Evolutionary conservation across 2,329 filamentous ascomycete species (phyloP).

Genomic region (Xylaria sp.): DNA sequence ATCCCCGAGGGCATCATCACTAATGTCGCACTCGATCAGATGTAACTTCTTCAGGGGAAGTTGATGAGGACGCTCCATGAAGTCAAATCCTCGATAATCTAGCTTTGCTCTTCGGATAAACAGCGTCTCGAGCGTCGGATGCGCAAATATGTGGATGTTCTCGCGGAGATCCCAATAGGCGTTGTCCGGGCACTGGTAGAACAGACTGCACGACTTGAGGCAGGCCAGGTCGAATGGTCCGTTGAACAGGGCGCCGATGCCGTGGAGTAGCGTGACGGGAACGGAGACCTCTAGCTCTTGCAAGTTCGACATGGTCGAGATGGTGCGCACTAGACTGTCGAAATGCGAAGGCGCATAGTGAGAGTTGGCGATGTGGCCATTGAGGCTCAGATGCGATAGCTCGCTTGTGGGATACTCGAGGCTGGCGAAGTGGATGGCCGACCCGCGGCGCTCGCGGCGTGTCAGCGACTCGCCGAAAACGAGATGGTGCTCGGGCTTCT

Average conservation of each 20-base stretch:
- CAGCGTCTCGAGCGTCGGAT: conserved; percentile 60
- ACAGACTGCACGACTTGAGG: conserved; percentile 59
- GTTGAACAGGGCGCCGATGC: conserved; percentile 62
- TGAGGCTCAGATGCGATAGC: conserved; percentile 55
- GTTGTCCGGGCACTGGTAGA: conserved; percentile 58
- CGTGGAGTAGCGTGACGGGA: conserved; percentile 56
- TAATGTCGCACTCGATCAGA: conserved; percentile 63
- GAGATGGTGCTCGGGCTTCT: conserved; percentile 60
- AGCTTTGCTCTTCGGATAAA: conserved; percentile 58
- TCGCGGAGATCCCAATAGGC: conserved; percentile 63
- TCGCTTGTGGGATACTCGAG: conserved; percentile 59
- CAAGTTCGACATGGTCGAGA: conserved; percentile 62
- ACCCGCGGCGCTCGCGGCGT: conserved; percentile 59
- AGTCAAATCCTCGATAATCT: conserved; percentile 60
- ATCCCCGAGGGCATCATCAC: conserved; percentile 56
- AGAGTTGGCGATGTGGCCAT: conserved; percentile 51
- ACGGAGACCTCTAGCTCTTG: conserved; percentile 60
- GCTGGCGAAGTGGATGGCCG: conserved; percentile 58
- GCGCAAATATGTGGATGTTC: conserved; percentile 63
- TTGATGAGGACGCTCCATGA: conserved; percentile 59
- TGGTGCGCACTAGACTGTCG: conserved; percentile 59
- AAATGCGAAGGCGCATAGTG: conserved; percentile 51
- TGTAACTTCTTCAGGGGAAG: conserved; percentile 58
- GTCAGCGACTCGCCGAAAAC: conserved; percentile 60
- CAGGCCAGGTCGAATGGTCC: conserved; percentile 62